Percentiles rank a stretch among this genome's conserved stretches.
Evolutionary conservation across 352 stramenopile genomes (phyloP).

Genomic region (Pythium phragmitis): DNA sequence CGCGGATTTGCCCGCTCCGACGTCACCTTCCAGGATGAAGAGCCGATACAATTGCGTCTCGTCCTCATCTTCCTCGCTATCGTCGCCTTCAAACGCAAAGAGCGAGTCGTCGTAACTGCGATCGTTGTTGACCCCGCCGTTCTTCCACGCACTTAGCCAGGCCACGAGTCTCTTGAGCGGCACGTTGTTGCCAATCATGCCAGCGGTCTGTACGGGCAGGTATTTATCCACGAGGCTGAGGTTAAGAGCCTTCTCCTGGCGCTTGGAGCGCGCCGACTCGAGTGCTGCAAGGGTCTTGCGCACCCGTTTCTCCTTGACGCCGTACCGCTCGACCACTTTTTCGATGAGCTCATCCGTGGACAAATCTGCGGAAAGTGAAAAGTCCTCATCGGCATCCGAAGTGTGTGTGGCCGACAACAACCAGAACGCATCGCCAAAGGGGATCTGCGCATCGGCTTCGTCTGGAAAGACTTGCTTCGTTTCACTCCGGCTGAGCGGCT

Average conservation of each 20-base stretch:
- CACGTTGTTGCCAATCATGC: constrained; percentile 70
- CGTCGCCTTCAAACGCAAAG: constrained; percentile 62
- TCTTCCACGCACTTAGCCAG: constrained; percentile 79
- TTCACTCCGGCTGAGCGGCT: not conserved
- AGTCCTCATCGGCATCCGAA: constrained; percentile 2
- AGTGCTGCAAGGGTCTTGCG: constrained; percentile 50
- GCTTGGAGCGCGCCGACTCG: constrained; percentile 43
- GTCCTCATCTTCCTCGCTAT: constrained; percentile 51
- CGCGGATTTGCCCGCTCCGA: constrained; percentile 74
- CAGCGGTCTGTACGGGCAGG: constrained; percentile 46
- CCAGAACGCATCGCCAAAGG: constrained; percentile 62
- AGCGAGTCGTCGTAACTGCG: constrained; percentile 60
- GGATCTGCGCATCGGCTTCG: constrained; percentile 41
- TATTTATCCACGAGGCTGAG: constrained; percentile 71
- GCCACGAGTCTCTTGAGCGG: constrained; percentile 59
- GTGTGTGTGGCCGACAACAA: constrained; percentile 33
- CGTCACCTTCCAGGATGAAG: constrained; percentile 74
- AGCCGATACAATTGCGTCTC: constrained; percentile 55
- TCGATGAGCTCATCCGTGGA: constrained; percentile 45
- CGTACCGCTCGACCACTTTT: constrained; percentile 47
- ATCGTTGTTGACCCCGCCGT: constrained; percentile 34
- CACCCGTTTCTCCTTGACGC: constrained; percentile 55
- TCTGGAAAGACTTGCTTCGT: constrained; percentile 11
- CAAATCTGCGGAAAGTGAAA: constrained; percentile 13
- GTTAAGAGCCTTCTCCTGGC: constrained; percentile 46